Percentiles rank a stretch among this genome's conserved stretches.
phyloP scores from a whole-genome alignment of 1,284 basidiomycete genomes.

The Puccinia coronata region DNA sequence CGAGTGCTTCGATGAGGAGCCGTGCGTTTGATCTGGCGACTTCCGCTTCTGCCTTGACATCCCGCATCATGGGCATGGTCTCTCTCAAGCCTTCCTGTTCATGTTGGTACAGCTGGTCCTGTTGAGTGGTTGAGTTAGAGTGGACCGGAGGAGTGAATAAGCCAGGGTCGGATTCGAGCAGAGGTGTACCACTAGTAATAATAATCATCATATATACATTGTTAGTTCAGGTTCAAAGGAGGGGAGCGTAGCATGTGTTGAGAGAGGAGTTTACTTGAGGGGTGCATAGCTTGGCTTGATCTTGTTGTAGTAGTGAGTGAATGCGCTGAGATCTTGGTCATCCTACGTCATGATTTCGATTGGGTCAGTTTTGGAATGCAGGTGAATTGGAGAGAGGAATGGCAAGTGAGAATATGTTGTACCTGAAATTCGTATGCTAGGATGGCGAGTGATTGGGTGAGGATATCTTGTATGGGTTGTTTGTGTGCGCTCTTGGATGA shows the following conservation, averaged over 20 bases:
- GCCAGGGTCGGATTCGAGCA: neutral
- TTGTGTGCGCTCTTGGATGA: neutral
- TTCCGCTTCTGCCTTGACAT: slow-evolving; percentile 74
- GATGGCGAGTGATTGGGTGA: slow-evolving; percentile 24
- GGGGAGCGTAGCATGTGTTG: neutral
- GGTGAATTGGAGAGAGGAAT: slow-evolving; percentile 60
- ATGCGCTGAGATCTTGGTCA: slow-evolving; percentile 15
- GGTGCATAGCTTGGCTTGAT: slow-evolving; percentile 33
- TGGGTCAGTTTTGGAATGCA: slow-evolving; percentile 81
- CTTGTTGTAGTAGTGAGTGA: slow-evolving; percentile 42
- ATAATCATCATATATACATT: neutral
- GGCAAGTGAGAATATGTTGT: neutral
- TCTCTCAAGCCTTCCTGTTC: neutral
- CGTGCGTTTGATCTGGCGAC: slow-evolving; percentile 72
- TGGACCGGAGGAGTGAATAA: slow-evolving; percentile 5
- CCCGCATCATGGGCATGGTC: slow-evolving; percentile 71
- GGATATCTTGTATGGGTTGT: neutral
- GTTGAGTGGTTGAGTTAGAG: neutral
- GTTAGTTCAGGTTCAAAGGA: neutral
- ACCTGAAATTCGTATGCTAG: slow-evolving; percentile 45
- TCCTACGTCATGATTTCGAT: slow-evolving; percentile 63
- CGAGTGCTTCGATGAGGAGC: slow-evolving; percentile 68
- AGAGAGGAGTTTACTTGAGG: slow-evolving; percentile 28
- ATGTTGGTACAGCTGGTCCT: neutral
- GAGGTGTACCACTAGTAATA: slow-evolving; percentile 13